Evolutionary conservation across 2,329 filamentous ascomycete genomes (phyloP).

Genomic region (Elsinoe perseae): DNA sequence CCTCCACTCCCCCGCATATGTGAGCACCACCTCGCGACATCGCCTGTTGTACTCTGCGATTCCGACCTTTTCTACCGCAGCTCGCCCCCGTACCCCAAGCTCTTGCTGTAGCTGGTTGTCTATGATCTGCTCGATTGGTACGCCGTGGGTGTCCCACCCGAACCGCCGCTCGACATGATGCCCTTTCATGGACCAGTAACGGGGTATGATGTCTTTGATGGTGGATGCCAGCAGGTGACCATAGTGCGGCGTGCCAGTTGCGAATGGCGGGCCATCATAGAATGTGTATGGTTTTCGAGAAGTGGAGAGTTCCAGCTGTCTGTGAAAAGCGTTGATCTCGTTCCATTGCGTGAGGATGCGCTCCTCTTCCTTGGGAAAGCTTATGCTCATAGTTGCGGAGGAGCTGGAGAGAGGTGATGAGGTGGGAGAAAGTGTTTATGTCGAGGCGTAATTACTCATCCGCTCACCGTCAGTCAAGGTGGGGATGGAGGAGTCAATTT

Average conservation of each 20-base stretch:
- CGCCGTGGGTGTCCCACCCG: conserved; percentile 90
- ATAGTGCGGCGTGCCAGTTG: conserved; percentile 56
- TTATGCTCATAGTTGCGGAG: conserved; percentile 60
- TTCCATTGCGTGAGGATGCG: conserved; percentile 77
- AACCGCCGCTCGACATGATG: conserved; percentile 87
- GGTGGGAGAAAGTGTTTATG: neutral
- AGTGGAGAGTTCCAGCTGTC: conserved; percentile 78
- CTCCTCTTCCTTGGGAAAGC: conserved; percentile 90
- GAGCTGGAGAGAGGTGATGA: neutral
- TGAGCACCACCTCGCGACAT: conserved; percentile 89
- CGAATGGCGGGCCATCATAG: conserved; percentile 62
- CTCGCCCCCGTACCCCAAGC: conserved; percentile 76
- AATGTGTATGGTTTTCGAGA: conserved; percentile 83
- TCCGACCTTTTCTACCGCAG: conserved; percentile 78
- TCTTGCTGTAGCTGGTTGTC: conserved; percentile 64
- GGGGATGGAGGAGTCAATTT: conserved; percentile 7
- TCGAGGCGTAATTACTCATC: conserved; percentile 1
- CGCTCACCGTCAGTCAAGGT: neutral
- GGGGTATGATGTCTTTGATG: conserved; percentile 93
- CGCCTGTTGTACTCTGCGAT: conserved; percentile 86
- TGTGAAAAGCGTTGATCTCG: conserved; percentile 84
- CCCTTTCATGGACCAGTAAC: conserved; percentile 97
- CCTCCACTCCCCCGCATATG: conserved; percentile 80
- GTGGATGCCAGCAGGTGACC: conserved; percentile 81
- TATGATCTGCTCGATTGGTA: conserved; percentile 95